These are phyloP conservation scores for Trichosporon sp. DNA, from an alignment of 1,284 basidiomycete species.

Conservation along the genomic window DNA sequence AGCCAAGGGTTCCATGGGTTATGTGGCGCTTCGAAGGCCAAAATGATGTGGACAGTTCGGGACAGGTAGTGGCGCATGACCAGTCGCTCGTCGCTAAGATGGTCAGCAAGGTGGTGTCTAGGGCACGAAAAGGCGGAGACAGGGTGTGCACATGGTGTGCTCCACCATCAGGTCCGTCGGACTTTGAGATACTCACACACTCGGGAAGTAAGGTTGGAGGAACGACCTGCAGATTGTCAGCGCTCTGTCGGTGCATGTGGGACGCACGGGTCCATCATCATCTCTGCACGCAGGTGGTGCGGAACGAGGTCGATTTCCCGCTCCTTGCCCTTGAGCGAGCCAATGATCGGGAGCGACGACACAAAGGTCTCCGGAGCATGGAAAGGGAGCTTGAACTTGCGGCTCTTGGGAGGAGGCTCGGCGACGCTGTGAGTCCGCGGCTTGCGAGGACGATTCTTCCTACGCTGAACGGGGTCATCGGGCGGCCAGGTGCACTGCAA, in stretches of 20 bases:
- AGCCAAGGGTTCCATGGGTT: conserved; percentile 54
- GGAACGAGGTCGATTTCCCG: conserved; percentile 37
- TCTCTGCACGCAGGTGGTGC: conserved; percentile 37
- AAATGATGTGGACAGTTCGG: conserved; percentile 49
- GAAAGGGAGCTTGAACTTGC: conserved; percentile 35
- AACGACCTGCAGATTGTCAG: conserved; percentile 39
- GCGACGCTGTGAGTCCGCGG: conserved; percentile 29
- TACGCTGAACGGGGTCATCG: conserved; percentile 40
- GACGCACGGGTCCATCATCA: conserved; percentile 53
- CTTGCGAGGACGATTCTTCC: conserved; percentile 39
- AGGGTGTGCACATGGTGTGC: conserved; percentile 5
- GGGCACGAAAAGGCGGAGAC: not conserved
- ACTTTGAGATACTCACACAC: conserved; percentile 36
- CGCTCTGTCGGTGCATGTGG: not conserved
- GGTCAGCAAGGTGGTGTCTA: conserved; percentile 21
- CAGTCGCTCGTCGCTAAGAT: conserved; percentile 46
- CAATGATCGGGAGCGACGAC: conserved; percentile 31
- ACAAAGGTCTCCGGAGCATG: conserved; percentile 33
- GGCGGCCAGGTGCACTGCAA: conserved; percentile 43
- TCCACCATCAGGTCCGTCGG: not conserved
- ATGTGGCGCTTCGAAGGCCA: conserved; percentile 46
- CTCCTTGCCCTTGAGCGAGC: conserved; percentile 36
- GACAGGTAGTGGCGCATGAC: conserved; percentile 54
- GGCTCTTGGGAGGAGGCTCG: conserved; percentile 31
- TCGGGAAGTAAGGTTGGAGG: conserved; percentile 49